Conservation (phyloP, 768 basidiomycete genomes). For the Tephrocybe sp. region DNA sequence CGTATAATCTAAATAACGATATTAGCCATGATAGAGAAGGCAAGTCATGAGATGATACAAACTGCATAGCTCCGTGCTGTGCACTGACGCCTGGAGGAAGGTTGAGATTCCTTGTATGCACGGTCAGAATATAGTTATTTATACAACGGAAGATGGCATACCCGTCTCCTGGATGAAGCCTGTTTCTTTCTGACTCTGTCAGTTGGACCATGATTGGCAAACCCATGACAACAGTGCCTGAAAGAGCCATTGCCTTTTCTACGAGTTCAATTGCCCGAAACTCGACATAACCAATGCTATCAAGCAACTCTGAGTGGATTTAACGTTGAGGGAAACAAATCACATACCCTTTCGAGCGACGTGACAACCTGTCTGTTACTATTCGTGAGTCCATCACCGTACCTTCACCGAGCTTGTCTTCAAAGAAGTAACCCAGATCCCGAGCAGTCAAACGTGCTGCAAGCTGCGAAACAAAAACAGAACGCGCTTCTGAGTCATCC, state of each 20-base stretch:
- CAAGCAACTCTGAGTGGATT: constrained; percentile 3
- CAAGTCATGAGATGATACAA: constrained; percentile 26
- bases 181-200: constrained; percentile 95
- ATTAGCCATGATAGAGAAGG: neutral
- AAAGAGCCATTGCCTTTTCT: constrained; percentile 83
- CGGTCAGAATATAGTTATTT: constrained; percentile 10
- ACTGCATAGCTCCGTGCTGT: constrained; percentile 84
- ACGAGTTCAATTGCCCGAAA: constrained; percentile 89
- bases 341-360: constrained; percentile 94
- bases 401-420: constrained; percentile 92
- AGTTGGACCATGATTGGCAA: constrained; percentile 95
- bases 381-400: constrained; percentile 95
- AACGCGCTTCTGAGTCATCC: constrained; percentile 97
- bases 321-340: neutral
- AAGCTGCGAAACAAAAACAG: constrained; percentile 98
- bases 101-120: constrained; percentile 60
- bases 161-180: constrained; percentile 86
- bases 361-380: constrained; percentile 91
- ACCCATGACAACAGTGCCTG: constrained; percentile 97
- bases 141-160: constrained; percentile 32
- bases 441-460: constrained; percentile 95
- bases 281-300: constrained; percentile 97
- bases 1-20: constrained; percentile 75
- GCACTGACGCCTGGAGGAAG: constrained; percentile 83
- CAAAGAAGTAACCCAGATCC: constrained; percentile 98